A percentile compares a stretch with the other conserved stretches of the same genome.
Evolutionary conservation across 2,329 filamentous ascomycete species (phyloP).

Genomic region (Epichloe uncinata): DNA sequence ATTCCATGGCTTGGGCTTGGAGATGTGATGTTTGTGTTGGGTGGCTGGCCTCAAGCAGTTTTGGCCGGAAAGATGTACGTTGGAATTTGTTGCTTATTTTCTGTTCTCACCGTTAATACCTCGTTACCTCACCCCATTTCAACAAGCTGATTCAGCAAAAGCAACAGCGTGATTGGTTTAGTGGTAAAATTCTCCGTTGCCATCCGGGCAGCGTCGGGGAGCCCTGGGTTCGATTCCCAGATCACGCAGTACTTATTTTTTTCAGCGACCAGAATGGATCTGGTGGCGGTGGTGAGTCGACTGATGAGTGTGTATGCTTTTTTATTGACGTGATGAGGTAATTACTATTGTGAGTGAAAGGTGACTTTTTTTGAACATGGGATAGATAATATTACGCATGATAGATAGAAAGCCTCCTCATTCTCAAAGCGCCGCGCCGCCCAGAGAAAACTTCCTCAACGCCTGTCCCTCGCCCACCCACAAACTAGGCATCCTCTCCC

Average conservation of each 20-base stretch:
- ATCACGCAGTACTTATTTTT: conserved; percentile 10
- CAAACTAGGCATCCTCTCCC: conserved; percentile 31
- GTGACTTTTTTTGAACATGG: no score
- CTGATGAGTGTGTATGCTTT: neutral
- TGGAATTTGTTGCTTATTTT: no score
- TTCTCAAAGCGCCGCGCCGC: conserved; percentile 17
- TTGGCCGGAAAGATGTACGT: no score
- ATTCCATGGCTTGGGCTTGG: conserved; percentile 2
- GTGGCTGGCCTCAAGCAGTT: no score
- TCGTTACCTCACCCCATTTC: neutral
- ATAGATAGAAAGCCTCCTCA: conserved; percentile 12
- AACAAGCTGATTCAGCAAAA: conserved; percentile 2
- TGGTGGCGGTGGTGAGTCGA: neutral
- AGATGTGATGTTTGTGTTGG: neutral
- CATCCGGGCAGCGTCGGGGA: conserved; percentile 17
- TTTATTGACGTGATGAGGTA: neutral
- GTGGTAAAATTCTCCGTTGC: conserved; percentile 19
- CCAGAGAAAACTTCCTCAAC: conserved; percentile 33
- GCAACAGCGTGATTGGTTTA: conserved; percentile 12
- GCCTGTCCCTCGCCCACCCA: conserved; percentile 27
- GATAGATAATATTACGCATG: no score
- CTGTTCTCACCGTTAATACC: neutral
- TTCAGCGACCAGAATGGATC: no score
- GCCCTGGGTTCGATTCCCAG: conserved; percentile 22
- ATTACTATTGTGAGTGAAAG: neutral